Evolutionary conservation across 2,329 filamentous ascomycete genomes (phyloP), one percentile per base, ranked within the genome.

Genomic region (Chaetomium strumarium): DNA sequence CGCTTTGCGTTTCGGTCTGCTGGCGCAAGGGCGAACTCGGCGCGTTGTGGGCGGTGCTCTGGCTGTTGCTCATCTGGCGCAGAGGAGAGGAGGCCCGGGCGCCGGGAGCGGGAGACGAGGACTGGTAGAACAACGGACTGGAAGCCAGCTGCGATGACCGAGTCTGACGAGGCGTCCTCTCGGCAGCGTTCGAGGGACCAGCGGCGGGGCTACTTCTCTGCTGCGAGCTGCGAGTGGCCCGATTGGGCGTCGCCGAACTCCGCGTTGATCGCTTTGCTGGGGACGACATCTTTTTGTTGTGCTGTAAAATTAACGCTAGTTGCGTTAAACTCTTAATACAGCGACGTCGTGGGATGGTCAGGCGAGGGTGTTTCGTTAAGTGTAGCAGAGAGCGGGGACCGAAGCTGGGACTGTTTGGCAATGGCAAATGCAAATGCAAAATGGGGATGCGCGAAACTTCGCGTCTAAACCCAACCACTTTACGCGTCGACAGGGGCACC

Each of bases 91-190:
- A 81, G 29, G 62, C 61, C 34, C 63, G 61, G 8, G 64, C 65
- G 16, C 52, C 60, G 19, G 60, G 61, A 64, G 65, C 61, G 1
- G 73, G 70, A 7, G 75, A 73, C 10, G 75, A 81, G 8, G 61
- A 61, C 62, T 79, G 81, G 69, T 84, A 95, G 69, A 88, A 88
- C 58, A 96, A 76, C 38, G 91, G 91, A 53, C 90, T 95, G 4
- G 90, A 93, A 5, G 81, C 80, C 56, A 84, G 74, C 60, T 77
- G 74, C 19, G 76, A 75, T 19, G 70, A 61, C 33, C 72, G 71
- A 46, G 67, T 70, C 51, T 69, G 68, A 46, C 75, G 74, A 56
- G 78, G 77, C 47, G 76, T 78, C 52, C 57, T 58, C 51, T 60
- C 62, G 39, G 52, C 55, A 3, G 54, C 51, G 33, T 53, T 56